Conservation (phyloP, 306 rosid genomes). For the Quillaja saponaria region DNA sequence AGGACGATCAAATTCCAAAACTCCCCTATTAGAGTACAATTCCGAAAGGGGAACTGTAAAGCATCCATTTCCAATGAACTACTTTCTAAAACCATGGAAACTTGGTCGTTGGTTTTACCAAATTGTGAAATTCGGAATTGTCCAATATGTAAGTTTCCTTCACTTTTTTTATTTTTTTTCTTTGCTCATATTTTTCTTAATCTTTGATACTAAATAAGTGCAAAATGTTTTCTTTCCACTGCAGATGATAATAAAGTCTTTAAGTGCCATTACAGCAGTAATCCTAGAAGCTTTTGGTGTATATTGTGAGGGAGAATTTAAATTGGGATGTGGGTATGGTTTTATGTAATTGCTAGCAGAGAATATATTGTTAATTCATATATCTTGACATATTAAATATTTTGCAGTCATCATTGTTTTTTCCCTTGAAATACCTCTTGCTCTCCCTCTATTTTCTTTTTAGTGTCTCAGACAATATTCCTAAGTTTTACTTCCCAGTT, state of each 20-base stretch:
- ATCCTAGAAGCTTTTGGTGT: conserved; percentile 85
- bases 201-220: conserved; percentile 27
- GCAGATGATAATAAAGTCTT: conserved; percentile 92
- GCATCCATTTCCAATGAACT: conserved; percentile 90
- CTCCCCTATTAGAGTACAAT: conserved; percentile 68
- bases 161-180: conserved; percentile 14
- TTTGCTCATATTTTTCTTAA: conserved; percentile 17
- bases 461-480: background rate
- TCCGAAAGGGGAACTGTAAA: conserved; percentile 58
- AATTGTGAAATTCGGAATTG: conserved; percentile 89
- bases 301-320: conserved; percentile 96
- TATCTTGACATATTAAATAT: background rate
- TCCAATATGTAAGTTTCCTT: conserved; percentile 87
- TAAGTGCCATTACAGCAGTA: conserved; percentile 76
- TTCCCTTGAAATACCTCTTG: background rate
- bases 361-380: conserved; percentile 21
- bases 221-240: conserved; percentile 27
- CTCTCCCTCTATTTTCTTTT: background rate
- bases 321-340: conserved; percentile 89
- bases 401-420: background rate
- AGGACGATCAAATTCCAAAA: conserved; percentile 62
- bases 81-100: conserved; percentile 82
- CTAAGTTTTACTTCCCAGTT: background rate
- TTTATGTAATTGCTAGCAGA: background rate
- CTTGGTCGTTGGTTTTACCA: conserved; percentile 86